Evolutionary conservation across 257 asterid species (phyloP).

Genomic region (Solanum piurae): DNA sequence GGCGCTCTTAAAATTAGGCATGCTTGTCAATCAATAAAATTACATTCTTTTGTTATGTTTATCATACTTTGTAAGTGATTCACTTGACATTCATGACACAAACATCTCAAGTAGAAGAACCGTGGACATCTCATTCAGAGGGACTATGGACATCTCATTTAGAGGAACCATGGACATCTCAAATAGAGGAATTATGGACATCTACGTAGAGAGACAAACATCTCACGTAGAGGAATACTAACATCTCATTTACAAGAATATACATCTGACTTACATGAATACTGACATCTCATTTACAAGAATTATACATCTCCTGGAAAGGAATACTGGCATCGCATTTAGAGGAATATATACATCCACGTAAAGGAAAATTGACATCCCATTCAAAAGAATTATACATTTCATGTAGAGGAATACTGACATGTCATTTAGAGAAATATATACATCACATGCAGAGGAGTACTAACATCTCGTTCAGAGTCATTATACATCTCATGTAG

Average conservation of each 20-base stretch:
- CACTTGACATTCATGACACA: not conserved
- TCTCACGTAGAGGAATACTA: not conserved
- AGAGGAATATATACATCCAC: not conserved
- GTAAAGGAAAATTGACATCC: not conserved
- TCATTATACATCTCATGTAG: not conserved
- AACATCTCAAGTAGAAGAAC: not conserved
- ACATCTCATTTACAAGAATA: not conserved
- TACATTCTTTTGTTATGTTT: not conserved
- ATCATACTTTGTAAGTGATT: not conserved
- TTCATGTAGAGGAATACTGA: not conserved
- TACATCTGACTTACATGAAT: not conserved
- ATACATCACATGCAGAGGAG: no score
- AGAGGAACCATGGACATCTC: not conserved
- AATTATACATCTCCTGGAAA: not conserved
- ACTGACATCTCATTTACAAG: not conserved
- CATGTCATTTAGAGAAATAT: no score
- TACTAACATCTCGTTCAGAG: no score
- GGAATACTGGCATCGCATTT: not conserved
- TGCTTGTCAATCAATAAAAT: not conserved
- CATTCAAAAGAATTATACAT: not conserved
- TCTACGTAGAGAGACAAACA: not conserved
- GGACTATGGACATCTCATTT: not conserved
- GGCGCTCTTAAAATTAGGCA: not conserved
- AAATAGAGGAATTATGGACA: not conserved
- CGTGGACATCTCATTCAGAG: not conserved